phyloP scores from a whole-genome alignment of 352 stramenopile species.

The Peronospora tabacina region DNA sequence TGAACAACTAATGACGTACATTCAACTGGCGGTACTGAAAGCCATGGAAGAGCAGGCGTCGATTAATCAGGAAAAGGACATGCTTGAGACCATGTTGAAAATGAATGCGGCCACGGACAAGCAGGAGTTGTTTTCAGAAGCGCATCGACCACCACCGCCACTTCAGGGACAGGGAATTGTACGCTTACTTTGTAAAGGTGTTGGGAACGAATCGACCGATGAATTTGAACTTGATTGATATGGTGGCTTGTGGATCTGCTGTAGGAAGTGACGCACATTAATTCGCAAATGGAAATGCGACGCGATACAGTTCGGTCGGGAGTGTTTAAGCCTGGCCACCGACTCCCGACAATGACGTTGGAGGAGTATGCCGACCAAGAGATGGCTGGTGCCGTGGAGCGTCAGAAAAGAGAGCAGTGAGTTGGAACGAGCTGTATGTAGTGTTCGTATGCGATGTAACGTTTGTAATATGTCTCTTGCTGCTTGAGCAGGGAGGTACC shows the following conservation, averaged over 20 bases:
- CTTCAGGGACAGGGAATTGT: constrained; percentile 71
- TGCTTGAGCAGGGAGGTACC: constrained; percentile 39
- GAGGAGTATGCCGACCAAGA: constrained; percentile 90
- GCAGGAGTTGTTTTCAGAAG: constrained; percentile 64
- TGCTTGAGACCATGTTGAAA: constrained; percentile 83
- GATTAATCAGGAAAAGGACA: constrained; percentile 71
- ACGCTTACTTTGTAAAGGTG: constrained; percentile 14
- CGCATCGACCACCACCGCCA: constrained; percentile 47
- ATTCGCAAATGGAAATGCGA: constrained; percentile 80
- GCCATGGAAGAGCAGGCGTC: constrained; percentile 67
- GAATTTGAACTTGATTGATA: neutral
- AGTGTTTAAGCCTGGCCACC: constrained; percentile 94
- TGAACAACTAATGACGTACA: constrained; percentile 76
- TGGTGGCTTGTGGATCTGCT: constrained; percentile 7
- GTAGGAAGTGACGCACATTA: constrained; percentile 79
- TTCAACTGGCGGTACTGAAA: constrained; percentile 68
- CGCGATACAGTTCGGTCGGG: constrained; percentile 76
- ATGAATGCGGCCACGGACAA: constrained; percentile 58
- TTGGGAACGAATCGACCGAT: too few relatives aligned
- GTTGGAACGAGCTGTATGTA: constrained; percentile 3
- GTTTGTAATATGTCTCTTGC: constrained; percentile 1
- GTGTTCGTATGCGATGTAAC: constrained; percentile 7
- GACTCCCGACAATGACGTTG: constrained; percentile 93
- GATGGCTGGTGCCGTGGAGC: constrained; percentile 80
- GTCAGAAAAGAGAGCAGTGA: constrained; percentile 72